Conservation (phyloP, 106 monocot species). For the Dioscorea dumetorum region DNA sequence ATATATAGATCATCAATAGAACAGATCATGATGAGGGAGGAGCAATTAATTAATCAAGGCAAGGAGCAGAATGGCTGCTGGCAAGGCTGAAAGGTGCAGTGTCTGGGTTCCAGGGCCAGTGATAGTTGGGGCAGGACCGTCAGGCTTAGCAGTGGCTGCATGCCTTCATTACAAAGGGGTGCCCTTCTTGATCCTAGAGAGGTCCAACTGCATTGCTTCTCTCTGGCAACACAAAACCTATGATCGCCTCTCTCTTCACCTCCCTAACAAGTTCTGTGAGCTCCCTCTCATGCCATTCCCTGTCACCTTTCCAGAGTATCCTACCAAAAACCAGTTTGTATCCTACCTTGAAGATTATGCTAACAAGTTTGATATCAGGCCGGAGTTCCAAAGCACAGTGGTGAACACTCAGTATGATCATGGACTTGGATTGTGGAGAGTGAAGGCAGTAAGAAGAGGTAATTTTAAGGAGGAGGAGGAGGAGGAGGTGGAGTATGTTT, state of each 20-base stretch:
- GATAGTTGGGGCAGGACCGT: constrained; percentile 44
- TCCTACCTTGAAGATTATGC: constrained; percentile 42
- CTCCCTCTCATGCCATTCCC: too few relatives aligned
- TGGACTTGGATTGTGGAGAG: constrained; percentile 1
- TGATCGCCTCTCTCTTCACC: constrained; percentile 47
- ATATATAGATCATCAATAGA: too few relatives aligned
- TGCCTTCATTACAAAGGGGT: constrained; percentile 37
- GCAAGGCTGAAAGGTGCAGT: constrained; percentile 7
- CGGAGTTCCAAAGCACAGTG: constrained; percentile 15
- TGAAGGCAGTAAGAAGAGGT: neutral
- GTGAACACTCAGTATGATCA: constrained; percentile 19
- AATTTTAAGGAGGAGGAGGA: neutral
- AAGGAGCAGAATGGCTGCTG: neutral
- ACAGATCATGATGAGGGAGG: too few relatives aligned
- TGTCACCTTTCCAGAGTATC: constrained; percentile 34
- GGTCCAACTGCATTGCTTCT: constrained; percentile 46
- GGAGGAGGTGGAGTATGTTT: neutral
- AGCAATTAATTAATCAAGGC: too few relatives aligned
- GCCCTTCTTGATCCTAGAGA: constrained; percentile 32
- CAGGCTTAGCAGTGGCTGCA: constrained; percentile 41
- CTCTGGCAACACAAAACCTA: constrained; percentile 48
- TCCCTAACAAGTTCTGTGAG: constrained; percentile 40
- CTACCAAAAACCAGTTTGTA: constrained; percentile 45
- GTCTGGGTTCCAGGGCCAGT: constrained; percentile 21
- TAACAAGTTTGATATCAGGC: constrained; percentile 13